These are phyloP conservation scores for Rhizoctonia solani DNA, from an alignment of 1,284 basidiomycete species.

Conservation along the genomic window DNA sequence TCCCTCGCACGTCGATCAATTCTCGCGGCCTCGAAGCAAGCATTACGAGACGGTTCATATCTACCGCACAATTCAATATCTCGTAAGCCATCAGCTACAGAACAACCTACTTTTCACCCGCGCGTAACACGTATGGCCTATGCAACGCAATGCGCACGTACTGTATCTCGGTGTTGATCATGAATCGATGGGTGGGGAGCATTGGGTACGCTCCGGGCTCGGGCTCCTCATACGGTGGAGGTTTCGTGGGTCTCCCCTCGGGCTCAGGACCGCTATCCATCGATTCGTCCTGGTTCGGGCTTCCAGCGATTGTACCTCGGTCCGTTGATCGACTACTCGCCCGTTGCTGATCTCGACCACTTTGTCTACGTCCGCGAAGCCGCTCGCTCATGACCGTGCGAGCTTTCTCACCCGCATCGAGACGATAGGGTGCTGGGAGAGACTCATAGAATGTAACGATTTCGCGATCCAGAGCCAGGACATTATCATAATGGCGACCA, in stretches of 20 bases:
- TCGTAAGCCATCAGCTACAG: not conserved
- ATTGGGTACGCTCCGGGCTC: conserved; percentile 20
- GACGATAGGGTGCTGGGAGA: conserved; percentile 2
- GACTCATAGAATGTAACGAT: conserved; percentile 15
- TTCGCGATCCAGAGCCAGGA: conserved; percentile 4
- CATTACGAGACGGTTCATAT: not conserved
- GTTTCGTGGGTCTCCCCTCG: not conserved
- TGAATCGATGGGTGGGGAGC: conserved; percentile 14
- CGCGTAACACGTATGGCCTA: conserved; percentile 6
- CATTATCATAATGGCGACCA: conserved; percentile 18
- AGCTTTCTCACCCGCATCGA: conserved; percentile 4
- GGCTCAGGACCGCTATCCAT: not conserved
- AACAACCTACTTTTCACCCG: conserved; percentile 14
- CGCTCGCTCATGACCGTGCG: not conserved
- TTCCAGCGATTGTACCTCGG: not conserved
- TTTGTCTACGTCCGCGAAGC: not conserved
- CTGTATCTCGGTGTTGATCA: conserved; percentile 28
- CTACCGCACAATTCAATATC: too few species aligned
- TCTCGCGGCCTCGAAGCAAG: conserved; percentile 21
- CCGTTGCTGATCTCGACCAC: not conserved
- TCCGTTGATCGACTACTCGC: conserved; percentile 2
- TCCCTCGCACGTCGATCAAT: conserved; percentile 16
- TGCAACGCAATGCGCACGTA: conserved; percentile 22
- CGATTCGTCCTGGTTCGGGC: not conserved
- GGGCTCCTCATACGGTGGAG: not conserved